Conservation (phyloP, 1,284 basidiomycete genomes). For the Calocybe gambosa region DNA sequence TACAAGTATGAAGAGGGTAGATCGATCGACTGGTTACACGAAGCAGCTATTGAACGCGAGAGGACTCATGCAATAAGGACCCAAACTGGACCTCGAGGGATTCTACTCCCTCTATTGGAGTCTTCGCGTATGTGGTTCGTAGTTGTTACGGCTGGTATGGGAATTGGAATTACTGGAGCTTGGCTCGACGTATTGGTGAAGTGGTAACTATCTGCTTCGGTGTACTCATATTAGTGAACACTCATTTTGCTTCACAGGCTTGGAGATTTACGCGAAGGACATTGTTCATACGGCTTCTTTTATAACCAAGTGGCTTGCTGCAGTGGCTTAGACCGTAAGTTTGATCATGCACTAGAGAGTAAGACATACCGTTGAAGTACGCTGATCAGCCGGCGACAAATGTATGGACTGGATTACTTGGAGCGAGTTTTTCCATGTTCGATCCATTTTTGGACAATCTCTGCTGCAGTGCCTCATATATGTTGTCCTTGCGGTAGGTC, state of each 20-base stretch:
- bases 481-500: conserved; percentile 53
- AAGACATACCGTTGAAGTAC: conserved; percentile 5
- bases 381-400: conserved; percentile 53
- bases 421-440: conserved; percentile 52
- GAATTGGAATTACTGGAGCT: conserved; percentile 64
- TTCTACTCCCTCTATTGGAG: conserved; percentile 50
- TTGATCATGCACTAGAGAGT: neutral
- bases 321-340: conserved; percentile 66
- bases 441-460: conserved; percentile 51
- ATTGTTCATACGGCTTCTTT: conserved; percentile 66
- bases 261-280: conserved; percentile 63
- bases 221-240: conserved; percentile 2
- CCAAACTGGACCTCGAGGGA: conserved; percentile 48
- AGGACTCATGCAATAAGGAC: conserved; percentile 45
- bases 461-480: conserved; percentile 60
- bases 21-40: conserved; percentile 67
- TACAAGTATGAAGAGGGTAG: conserved; percentile 47
- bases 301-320: conserved; percentile 72
- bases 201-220: conserved; percentile 42
- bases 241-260: conserved; percentile 37
- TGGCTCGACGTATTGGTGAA: conserved; percentile 71
- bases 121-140: conserved; percentile 63
- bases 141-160: conserved; percentile 59
- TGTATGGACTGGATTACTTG: conserved; percentile 69
- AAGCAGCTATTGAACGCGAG: conserved; percentile 59